Percentiles rank a stretch among this genome's conserved stretches.
These are phyloP conservation scores for Globisporangium yorkense DNA, from an alignment of 352 stramenopile genomes.

Conservation along the genomic window DNA sequence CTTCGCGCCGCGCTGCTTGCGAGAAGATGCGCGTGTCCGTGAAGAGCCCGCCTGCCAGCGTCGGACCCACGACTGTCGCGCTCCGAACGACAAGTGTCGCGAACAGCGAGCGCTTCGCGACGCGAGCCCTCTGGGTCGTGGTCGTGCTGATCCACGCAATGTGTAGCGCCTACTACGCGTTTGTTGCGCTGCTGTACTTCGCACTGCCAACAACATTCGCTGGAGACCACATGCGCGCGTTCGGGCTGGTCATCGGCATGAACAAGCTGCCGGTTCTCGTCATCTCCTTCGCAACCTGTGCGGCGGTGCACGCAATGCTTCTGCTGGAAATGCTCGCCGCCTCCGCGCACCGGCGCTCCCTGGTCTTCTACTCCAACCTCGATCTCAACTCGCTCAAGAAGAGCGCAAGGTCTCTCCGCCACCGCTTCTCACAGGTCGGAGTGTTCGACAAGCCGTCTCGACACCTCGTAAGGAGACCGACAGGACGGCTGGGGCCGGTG, in stretches of 20 bases:
- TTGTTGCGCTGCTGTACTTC: neutral
- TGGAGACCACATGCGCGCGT: slow-evolving; percentile 1
- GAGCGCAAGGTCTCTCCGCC: neutral
- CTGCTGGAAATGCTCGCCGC: neutral
- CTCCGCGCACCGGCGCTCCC: neutral
- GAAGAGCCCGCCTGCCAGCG: neutral
- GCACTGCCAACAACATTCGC: neutral
- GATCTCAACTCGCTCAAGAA: neutral
- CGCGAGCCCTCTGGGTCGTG: neutral
- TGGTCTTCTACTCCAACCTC: neutral
- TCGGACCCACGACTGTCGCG: neutral
- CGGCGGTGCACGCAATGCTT: neutral
- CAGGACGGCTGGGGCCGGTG: neutral
- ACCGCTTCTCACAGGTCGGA: neutral
- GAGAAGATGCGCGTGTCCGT: neutral
- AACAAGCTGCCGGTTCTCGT: neutral
- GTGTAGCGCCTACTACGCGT: neutral
- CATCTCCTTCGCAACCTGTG: neutral
- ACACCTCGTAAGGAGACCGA: neutral
- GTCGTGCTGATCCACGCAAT: neutral
- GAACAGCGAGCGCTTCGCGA: neutral
- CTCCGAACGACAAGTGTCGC: too few species aligned
- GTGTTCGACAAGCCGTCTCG: neutral
- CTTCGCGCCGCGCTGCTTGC: too few species aligned
- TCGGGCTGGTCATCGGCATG: neutral